Percentiles rank a stretch among this genome's conserved stretches.
Evolutionary conservation across 176 grass and related monocot genomes (phyloP).

Genomic region (Juncus inflexus): DNA sequence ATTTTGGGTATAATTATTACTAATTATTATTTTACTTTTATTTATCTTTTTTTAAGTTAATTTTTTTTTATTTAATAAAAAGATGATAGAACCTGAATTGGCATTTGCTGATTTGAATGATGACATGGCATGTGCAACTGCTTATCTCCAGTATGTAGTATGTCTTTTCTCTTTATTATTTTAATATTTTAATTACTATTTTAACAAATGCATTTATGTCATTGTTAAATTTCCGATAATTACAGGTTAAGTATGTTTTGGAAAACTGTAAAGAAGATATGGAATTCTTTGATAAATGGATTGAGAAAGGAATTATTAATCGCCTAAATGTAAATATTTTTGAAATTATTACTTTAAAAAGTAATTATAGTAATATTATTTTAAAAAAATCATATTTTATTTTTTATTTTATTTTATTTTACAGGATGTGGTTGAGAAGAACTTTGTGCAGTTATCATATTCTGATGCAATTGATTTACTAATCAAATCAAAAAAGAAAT

Average conservation of each 20-base stretch:
- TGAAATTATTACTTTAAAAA: constrained; percentile 22
- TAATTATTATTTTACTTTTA: constrained; percentile 19
- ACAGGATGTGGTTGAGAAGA: constrained; percentile 88
- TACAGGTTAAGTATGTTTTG: constrained; percentile 89
- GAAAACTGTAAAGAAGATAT: constrained; percentile 97
- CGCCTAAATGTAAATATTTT: constrained; percentile 65
- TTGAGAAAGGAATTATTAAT: constrained; percentile 94
- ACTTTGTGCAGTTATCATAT: constrained; percentile 89
- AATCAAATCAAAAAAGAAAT: constrained; percentile 75
- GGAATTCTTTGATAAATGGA: constrained; percentile 95
- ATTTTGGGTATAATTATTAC: constrained; percentile 80
- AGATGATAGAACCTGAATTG: constrained; percentile 99
- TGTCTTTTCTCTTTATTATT: constrained; percentile 43
- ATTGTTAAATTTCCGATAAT: constrained; percentile 17
- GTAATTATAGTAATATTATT: constrained; percentile 13
- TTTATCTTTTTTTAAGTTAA: constrained; percentile 14
- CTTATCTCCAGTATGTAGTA: constrained; percentile 99
- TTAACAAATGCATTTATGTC: constrained; percentile 1
- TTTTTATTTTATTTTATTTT: constrained; percentile 26
- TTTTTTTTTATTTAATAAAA: constrained; percentile 24
- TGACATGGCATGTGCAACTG: constrained; percentile 99
- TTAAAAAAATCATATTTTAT: background rate
- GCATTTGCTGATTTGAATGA: constrained; percentile 98
- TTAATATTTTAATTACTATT: constrained; percentile 4
- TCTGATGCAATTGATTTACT: constrained; percentile 87